Evolutionary conservation across 2,329 filamentous ascomycete genomes (phyloP), one percentile per base, ranked within the genome.

Genomic region (Scedosporium dehoogii): DNA sequence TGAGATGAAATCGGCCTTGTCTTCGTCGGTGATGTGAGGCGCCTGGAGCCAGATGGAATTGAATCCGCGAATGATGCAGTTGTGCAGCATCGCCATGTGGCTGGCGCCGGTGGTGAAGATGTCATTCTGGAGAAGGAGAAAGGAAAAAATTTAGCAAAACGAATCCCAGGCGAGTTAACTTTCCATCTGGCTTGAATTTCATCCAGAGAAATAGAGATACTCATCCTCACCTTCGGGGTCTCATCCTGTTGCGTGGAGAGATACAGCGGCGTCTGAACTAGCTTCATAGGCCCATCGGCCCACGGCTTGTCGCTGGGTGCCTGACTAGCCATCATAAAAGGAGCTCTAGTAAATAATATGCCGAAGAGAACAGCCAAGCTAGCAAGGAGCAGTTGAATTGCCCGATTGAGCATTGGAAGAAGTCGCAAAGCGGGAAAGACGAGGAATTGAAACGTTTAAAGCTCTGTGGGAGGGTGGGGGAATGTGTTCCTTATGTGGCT

Each of bases 41-140:
- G 82, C 83, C 70, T 87, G 85, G 48, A 81, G 78, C 69, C 82
- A 85, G 68, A 88, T 85, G 68, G 78, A 81, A 72, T 88, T 87
- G 75, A 83, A 85, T 61, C 83, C 82, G 51, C 85, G 82, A 65
- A 87, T 80, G 67, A 87, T 81, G 62, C 80, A 75, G 68, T 87
- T 87, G 75, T 87, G 84, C 59, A 85, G 74, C 60, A 86, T 71
- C 3, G 79, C 77, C 84, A 86, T 87, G 71, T 87, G 81, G 16
- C 82, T 84, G 0, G 84, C 83, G 23, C 81, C 81, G 0, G 76
- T 78, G 1, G 81, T 84, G 71, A 85, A 86, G 66, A 84, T 75
- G 67, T 86, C 82, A 44, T 79, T 80, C 79, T 83, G 64, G 23
- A 38, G 9, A 38, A 38, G 10, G 10, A 4, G 33, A 38, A 38